phyloP scores from a whole-genome alignment of 192 early-diverging fungal genomes.

The Diversispora epigaea region DNA sequence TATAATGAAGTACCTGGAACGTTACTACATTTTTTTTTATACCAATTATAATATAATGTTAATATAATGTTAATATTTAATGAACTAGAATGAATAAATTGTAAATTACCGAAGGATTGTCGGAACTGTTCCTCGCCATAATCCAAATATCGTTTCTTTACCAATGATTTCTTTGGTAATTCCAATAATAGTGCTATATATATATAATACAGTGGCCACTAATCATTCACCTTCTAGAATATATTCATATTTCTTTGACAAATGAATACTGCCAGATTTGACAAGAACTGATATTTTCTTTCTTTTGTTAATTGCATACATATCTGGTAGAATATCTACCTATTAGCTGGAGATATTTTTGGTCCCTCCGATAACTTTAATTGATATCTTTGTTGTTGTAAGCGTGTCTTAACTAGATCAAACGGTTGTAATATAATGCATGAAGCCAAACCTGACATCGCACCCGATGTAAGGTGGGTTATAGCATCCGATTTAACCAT shows the following conservation, averaged over 20 bases:
- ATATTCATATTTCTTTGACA: neutral
- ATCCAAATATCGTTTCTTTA: conserved; percentile 56
- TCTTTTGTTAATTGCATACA: neutral
- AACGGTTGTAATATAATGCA: conserved; percentile 86
- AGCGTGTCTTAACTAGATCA: conserved; percentile 80
- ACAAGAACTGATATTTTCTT: neutral
- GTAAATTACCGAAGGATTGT: conserved; percentile 60
- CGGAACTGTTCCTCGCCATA: conserved; percentile 81
- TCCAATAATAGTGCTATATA: conserved; percentile 49
- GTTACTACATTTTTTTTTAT: conserved; percentile 43
- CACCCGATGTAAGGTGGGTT: conserved; percentile 75
- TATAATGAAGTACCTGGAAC: conserved; percentile 73
- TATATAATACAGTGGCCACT: neutral
- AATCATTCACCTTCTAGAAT: neutral
- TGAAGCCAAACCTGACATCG: conserved; percentile 70
- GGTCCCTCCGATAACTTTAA: conserved; percentile 47
- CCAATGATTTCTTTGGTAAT: conserved; percentile 63
- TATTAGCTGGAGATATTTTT: conserved; percentile 45
- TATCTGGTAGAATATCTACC: conserved; percentile 36
- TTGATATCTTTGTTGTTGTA: conserved; percentile 67
- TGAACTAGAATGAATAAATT: neutral
- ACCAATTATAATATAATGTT: too few species aligned
- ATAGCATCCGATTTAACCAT: conserved; percentile 32
- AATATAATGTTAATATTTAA: neutral
- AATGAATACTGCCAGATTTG: neutral